Conservation (phyloP, 2,329 filamentous ascomycete genomes). For the Amphichorda felina region DNA sequence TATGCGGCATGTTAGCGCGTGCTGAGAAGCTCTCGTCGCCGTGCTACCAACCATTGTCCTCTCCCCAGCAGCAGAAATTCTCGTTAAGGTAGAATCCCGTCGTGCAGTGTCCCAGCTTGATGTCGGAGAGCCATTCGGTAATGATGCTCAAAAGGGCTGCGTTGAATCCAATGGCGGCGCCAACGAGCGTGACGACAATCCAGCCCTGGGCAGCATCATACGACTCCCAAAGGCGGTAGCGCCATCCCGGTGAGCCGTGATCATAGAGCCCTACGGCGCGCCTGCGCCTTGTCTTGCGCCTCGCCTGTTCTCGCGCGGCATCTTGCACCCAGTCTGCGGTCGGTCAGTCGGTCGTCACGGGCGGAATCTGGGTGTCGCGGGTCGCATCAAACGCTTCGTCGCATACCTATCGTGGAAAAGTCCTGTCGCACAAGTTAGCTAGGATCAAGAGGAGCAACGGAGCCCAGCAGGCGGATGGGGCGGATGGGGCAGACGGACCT, state of each 20-base stretch:
- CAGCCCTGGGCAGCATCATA: constrained; percentile 96
- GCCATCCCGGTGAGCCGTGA: constrained; percentile 60
- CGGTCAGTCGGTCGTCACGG: too few relatives aligned
- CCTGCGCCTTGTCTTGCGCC: constrained; percentile 64
- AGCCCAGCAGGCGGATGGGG: too few relatives aligned
- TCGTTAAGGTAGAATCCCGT: constrained; percentile 97
- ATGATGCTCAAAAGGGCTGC: constrained; percentile 89
- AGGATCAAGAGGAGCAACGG: too few relatives aligned
- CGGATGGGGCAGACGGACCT: constrained; percentile 30
- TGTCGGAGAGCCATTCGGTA: constrained; percentile 92
- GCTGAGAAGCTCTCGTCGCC: not conserved
- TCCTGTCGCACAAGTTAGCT: constrained; percentile 34
- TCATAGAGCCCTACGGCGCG: constrained; percentile 63
- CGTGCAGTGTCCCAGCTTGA: constrained; percentile 91
- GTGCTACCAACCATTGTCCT: constrained; percentile 57
- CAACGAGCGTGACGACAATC: constrained; percentile 93
- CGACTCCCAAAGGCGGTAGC: constrained; percentile 67
- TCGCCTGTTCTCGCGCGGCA: constrained; percentile 77
- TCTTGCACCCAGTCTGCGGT: constrained; percentile 87
- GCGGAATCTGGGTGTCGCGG: too few relatives aligned
- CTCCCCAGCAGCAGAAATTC: constrained; percentile 95
- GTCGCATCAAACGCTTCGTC: constrained; percentile 1
- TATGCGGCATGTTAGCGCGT: constrained; percentile 18
- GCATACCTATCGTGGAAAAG: constrained; percentile 79
- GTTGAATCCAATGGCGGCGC: constrained; percentile 84